A percentile compares a stretch with the other conserved stretches of the same genome.
phyloP scores from a whole-genome alignment of 192 early-diverging fungal species.

The Physocladia obscura region DNA sequence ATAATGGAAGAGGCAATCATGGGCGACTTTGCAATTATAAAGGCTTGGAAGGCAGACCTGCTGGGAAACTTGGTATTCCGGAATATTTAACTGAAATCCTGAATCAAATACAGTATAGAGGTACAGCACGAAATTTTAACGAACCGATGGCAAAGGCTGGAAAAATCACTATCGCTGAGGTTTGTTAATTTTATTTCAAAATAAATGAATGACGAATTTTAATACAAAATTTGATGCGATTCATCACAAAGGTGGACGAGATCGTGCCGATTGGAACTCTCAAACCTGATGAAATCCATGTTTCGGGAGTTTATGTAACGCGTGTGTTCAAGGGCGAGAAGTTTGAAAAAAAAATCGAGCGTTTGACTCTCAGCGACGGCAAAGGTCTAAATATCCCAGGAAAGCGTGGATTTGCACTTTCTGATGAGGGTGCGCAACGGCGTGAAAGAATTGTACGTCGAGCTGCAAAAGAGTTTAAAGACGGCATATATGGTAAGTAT shows the following conservation, averaged over 20 bases:
- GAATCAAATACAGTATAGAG: constrained; percentile 18
- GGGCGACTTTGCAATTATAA: constrained; percentile 74
- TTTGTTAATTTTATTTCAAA: too few species aligned
- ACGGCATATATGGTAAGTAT: constrained; percentile 60
- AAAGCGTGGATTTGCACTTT: constrained; percentile 18
- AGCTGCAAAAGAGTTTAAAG: constrained; percentile 76
- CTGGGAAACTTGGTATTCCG: constrained; percentile 73
- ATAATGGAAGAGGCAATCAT: constrained; percentile 77
- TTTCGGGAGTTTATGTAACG: constrained; percentile 73
- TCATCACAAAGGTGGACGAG: constrained; percentile 53
- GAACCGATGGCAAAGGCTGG: constrained; percentile 73
- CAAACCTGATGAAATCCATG: constrained; percentile 69
- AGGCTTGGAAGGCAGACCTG: constrained; percentile 83
- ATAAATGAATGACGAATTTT: too few species aligned
- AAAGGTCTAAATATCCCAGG: constrained; percentile 25
- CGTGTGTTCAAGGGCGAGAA: constrained; percentile 68
- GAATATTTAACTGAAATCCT: neutral
- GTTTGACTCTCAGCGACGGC: constrained; percentile 33
- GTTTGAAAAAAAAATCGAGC: constrained; percentile 73
- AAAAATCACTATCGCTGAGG: constrained; percentile 75
- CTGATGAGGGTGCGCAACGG: constrained; percentile 28
- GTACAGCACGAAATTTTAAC: constrained; percentile 77
- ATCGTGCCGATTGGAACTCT: constrained; percentile 70
- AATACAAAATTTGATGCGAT: neutral
- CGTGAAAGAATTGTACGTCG: constrained; percentile 72